These are phyloP conservation scores for Chaetothyriales sp. DNA, from an alignment of 2,329 filamentous ascomycete species.

Conservation along the genomic window DNA sequence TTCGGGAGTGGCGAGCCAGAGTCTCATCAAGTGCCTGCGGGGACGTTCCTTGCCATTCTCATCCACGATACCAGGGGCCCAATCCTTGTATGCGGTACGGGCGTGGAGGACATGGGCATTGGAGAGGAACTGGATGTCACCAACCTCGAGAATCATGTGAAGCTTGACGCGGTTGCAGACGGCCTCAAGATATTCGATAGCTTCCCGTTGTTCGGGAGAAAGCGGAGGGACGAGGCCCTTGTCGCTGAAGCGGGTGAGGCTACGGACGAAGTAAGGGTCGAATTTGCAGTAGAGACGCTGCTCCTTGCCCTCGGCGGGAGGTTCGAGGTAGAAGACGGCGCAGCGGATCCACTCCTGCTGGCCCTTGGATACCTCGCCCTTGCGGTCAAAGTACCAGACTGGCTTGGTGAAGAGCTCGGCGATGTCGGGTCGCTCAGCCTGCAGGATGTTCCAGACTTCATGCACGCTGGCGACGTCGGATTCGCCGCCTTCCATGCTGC, in stretches of 20 bases:
- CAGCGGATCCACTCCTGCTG: constrained; percentile 62
- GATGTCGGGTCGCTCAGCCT: constrained; percentile 62
- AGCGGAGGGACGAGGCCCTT: constrained; percentile 59
- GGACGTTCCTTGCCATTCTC: constrained; percentile 1
- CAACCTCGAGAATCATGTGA: constrained; percentile 76
- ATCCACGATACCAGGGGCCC: constrained; percentile 34
- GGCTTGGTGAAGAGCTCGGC: constrained; percentile 61
- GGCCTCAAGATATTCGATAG: constrained; percentile 57
- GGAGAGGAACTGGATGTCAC: constrained; percentile 75
- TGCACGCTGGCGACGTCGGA: constrained; percentile 69
- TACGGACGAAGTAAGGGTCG: constrained; percentile 79
- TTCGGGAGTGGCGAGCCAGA: constrained; percentile 76
- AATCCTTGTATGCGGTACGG: constrained; percentile 64
- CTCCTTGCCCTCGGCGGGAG: constrained; percentile 28
- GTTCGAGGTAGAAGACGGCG: constrained; percentile 62
- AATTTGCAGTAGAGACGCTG: constrained; percentile 65
- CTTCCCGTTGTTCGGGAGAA: constrained; percentile 53
- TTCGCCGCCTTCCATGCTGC: constrained; percentile 69
- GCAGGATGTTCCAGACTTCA: constrained; percentile 67
- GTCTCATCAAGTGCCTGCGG: constrained; percentile 65
- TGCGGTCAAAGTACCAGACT: constrained; percentile 85
- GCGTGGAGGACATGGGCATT: constrained; percentile 74
- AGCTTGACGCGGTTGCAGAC: constrained; percentile 60
- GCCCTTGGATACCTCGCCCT: constrained; percentile 64
- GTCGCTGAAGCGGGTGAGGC: constrained; percentile 60